Evolutionary conservation across 768 basidiomycete genomes (phyloP).

Genomic region (Lactarius sanguifluus): DNA sequence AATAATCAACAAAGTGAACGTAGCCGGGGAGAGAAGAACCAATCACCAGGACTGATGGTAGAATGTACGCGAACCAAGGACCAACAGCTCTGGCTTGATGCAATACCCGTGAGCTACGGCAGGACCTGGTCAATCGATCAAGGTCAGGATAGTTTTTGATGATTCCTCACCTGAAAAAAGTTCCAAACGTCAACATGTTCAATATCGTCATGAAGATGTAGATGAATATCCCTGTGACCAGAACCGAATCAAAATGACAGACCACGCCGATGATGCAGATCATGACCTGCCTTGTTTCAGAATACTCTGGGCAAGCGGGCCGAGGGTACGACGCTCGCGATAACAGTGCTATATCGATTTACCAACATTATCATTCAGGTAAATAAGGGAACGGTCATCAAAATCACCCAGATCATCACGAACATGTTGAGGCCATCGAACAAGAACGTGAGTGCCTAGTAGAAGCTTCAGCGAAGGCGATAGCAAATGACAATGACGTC

Average conservation of each 20-base stretch:
- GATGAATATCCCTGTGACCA: constrained; percentile 19
- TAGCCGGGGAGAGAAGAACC: constrained; percentile 5
- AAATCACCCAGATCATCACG: constrained; percentile 15
- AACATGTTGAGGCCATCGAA: constrained; percentile 24
- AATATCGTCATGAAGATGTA: constrained; percentile 27
- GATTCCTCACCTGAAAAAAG: constrained; percentile 21
- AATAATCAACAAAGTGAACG: background rate
- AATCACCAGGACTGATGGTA: constrained; percentile 25
- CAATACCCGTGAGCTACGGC: too few species aligned
- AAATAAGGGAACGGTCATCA: background rate
- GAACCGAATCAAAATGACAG: background rate
- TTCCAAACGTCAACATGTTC: constrained; percentile 26
- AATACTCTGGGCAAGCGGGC: constrained; percentile 22
- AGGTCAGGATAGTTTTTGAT: background rate
- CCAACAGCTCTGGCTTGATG: too few species aligned
- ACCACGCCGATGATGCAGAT: background rate
- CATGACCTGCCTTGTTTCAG: constrained; percentile 25
- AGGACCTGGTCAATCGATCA: background rate
- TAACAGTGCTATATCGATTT: constrained; percentile 19
- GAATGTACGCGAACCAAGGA: constrained; percentile 26
- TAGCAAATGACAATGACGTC: background rate
- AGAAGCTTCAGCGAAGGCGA: background rate
- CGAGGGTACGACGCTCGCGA: constrained; percentile 12
- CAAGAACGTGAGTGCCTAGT: constrained; percentile 7
- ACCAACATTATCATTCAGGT: background rate